Conservation (phyloP, 345 rosid species). For the Hibiscus tridactylites region DNA sequence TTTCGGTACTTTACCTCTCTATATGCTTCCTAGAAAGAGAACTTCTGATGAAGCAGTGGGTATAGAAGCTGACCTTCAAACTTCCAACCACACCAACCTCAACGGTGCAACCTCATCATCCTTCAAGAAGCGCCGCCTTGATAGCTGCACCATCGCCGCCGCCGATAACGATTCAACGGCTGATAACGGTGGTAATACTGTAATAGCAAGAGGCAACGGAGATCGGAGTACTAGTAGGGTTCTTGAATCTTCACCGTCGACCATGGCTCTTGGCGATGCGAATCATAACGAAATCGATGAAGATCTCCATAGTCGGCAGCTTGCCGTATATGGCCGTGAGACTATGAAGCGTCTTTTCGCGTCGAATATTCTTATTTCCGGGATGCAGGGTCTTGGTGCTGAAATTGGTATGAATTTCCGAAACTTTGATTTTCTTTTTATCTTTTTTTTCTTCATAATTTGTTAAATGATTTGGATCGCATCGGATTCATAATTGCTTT, state of each 20-base stretch:
- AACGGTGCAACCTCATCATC: slow-evolving; percentile 28
- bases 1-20: slow-evolving; percentile 58
- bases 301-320: slow-evolving; percentile 98
- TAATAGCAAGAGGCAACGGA: slow-evolving; percentile 15
- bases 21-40: slow-evolving; percentile 97
- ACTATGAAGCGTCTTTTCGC: slow-evolving; percentile 96
- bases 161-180: slow-evolving; percentile 23
- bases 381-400: slow-evolving; percentile 91
- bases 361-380: slow-evolving; percentile 77
- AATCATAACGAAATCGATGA: slow-evolving; percentile 81
- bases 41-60: slow-evolving; percentile 45
- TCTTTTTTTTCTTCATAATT: neutral
- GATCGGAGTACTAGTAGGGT: slow-evolving; percentile 13
- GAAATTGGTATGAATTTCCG: slow-evolving; percentile 62
- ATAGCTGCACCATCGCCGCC: slow-evolving; percentile 11
- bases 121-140: slow-evolving; percentile 51
- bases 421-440: neutral
- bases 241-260: slow-evolving; percentile 17
- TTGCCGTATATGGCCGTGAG: slow-evolving; percentile 97
- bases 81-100: slow-evolving; percentile 11
- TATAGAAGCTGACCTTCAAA: slow-evolving; percentile 36
- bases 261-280: slow-evolving; percentile 70
- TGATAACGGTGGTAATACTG: slow-evolving; percentile 13
- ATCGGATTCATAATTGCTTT: neutral
- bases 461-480: neutral